Conservation (phyloP, 2,329 filamentous ascomycete genomes). For the Colletotrichum aenigma region DNA sequence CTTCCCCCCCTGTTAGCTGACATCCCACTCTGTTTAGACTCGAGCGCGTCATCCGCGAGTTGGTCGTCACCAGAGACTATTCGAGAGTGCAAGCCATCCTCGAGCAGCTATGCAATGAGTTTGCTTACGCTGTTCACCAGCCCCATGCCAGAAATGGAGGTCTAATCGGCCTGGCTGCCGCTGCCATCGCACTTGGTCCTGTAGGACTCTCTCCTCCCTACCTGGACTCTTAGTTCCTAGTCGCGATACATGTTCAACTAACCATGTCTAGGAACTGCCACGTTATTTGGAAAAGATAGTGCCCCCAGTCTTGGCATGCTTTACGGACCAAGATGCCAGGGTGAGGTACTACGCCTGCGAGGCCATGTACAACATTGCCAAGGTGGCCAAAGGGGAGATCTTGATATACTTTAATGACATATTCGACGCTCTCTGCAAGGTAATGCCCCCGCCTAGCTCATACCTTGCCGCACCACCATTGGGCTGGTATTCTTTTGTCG, state of each 20-base stretch:
- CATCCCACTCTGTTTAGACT: conserved; percentile 60
- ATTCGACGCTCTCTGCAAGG: conserved; percentile 96
- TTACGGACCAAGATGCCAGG: conserved; percentile 95
- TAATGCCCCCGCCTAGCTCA: conserved; percentile 37
- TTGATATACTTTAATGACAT: conserved; percentile 98
- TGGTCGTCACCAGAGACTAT: conserved; percentile 77
- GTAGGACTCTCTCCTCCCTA: conserved; percentile 57
- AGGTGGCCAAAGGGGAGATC: conserved; percentile 98
- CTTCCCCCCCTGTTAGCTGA: neutral
- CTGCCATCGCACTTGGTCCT: conserved; percentile 90
- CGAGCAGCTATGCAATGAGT: conserved; percentile 96
- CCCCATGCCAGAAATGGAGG: conserved; percentile 96
- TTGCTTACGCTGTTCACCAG: conserved; percentile 95
- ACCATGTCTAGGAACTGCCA: conserved; percentile 75
- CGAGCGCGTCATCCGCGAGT: conserved; percentile 87
- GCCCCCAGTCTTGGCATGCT: conserved; percentile 94
- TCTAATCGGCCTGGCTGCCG: conserved; percentile 91
- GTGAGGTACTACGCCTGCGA: conserved; percentile 98
- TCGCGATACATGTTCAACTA: neutral
- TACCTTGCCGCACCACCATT: neutral
- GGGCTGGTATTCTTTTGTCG: neutral
- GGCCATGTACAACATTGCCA: conserved; percentile 99
- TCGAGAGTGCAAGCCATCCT: conserved; percentile 85
- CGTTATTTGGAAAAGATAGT: conserved; percentile 93
- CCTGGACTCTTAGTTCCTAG: neutral